These are phyloP conservation scores for Chaetomium globosum DNA, from an alignment of 2,329 filamentous ascomycete species.

Conservation along the genomic window DNA sequence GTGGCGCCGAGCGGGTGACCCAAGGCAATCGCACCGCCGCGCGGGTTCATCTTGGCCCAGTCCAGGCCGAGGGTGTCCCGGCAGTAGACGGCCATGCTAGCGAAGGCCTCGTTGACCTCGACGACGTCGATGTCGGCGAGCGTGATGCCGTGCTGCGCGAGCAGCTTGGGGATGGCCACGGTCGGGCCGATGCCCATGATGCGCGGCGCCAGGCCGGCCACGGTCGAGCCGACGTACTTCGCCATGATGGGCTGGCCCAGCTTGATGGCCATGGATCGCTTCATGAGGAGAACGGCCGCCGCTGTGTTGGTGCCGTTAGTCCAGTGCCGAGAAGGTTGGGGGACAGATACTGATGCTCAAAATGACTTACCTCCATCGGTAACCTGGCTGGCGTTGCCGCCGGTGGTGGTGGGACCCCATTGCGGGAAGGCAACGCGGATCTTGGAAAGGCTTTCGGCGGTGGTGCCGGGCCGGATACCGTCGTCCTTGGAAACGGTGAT, in stretches of 20 bases:
- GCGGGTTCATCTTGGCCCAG: slow-evolving; percentile 75
- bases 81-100: slow-evolving; percentile 97
- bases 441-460: slow-evolving; percentile 77
- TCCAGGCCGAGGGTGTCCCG: slow-evolving; percentile 71
- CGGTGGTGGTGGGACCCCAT: slow-evolving; percentile 83
- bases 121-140: slow-evolving; percentile 84
- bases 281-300: slow-evolving; percentile 89
- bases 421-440: slow-evolving; percentile 88
- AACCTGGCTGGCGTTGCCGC: slow-evolving; percentile 91
- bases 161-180: slow-evolving; percentile 77
- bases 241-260: slow-evolving; percentile 88
- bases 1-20: slow-evolving; percentile 82
- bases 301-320: slow-evolving; percentile 46
- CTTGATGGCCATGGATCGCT: slow-evolving; percentile 82
- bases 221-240: slow-evolving; percentile 91
- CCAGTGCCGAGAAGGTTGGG: background rate
- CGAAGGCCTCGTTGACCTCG: slow-evolving; percentile 97
- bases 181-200: slow-evolving; percentile 95
- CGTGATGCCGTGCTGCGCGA: slow-evolving; percentile 74
- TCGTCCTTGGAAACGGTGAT: slow-evolving; percentile 85
- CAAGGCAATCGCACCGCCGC: slow-evolving; percentile 80
- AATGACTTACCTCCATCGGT: slow-evolving; percentile 73
- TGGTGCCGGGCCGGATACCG: slow-evolving; percentile 88
- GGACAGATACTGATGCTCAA: background rate
- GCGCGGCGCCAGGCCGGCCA: slow-evolving; percentile 84